Conservation (phyloP, 2,329 filamentous ascomycete genomes). For the Pseudogymnoascus verrucosus region DNA sequence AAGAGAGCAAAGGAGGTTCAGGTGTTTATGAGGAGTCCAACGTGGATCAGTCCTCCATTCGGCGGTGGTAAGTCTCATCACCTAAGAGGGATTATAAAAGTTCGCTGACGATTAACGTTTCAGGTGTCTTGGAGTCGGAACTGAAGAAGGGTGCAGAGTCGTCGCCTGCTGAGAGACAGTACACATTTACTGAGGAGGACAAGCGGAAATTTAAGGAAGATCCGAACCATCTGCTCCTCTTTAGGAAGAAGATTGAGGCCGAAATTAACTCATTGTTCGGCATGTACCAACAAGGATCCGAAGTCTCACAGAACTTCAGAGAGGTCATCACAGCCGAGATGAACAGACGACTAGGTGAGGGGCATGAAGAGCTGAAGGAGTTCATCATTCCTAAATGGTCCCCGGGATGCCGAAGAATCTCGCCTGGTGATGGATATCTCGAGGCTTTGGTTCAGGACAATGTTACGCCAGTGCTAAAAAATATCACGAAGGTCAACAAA, state of each 20-base stretch:
- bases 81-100: not conserved
- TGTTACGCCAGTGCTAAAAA: constrained; percentile 32
- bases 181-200: constrained; percentile 33
- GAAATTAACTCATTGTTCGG: constrained; percentile 36
- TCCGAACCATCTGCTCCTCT: constrained; percentile 34
- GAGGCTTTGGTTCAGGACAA: constrained; percentile 4
- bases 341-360: constrained; percentile 33
- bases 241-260: constrained; percentile 36
- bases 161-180: constrained; percentile 32
- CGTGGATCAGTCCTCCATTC: constrained; percentile 18
- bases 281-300: constrained; percentile 35
- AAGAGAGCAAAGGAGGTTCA: constrained; percentile 25
- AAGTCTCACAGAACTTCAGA: constrained; percentile 32
- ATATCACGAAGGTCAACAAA: constrained; percentile 20
- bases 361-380: constrained; percentile 27
- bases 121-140: constrained; percentile 21
- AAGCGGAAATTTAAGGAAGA: constrained; percentile 33
- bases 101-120: not conserved
- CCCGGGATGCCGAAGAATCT: constrained; percentile 45
- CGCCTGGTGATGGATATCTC: constrained; percentile 71
- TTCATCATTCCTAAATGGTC: constrained; percentile 12
- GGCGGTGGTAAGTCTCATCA: constrained; percentile 14
- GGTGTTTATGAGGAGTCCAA: constrained; percentile 18
- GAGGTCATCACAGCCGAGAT: constrained; percentile 37
- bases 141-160: constrained; percentile 24